Base-by-base conservation (phyloP, 805 yeast species). In the Lipomyces kockii region DNA sequence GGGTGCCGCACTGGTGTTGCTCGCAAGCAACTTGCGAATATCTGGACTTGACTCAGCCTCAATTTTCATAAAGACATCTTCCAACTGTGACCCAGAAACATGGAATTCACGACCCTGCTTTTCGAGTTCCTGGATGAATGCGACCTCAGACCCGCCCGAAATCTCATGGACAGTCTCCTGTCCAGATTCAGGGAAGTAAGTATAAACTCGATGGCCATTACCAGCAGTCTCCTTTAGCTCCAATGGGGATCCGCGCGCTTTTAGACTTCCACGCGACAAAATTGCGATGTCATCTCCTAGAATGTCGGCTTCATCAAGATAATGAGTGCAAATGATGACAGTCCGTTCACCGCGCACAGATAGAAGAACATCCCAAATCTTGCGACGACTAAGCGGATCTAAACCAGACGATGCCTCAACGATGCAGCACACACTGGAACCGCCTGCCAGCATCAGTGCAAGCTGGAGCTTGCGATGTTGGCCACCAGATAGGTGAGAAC, bases 381-480 rank as follows among this genome's bases (percentile, higher is more conserved):
- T 75, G 34, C 79, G 73, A 35, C 79, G 72, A 56, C 76, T 72
- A 7, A 77, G 35, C 11, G 79, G 79, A 74, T 77, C 79, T 46
- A 77, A 63, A 0, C 79, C 79, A 11, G 79, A 77, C 17, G 79
- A 76, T 9, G 76, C 79, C 60, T 77, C 79, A 63, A 77, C 79
- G 53, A 77, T 73, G 51, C 78, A 75, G 61, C 79, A 77, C 3
- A 77, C 70, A 37, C 71, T 69, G 35, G 76, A 71, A 3, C 74
- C 78, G n/a, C 79, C 79, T 20, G 72, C 73, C 70, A 77, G 74
- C 75, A 74, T 75, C 52, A 77, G 71, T 4, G 79, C 79, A 53
- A 77, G 68, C 54, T 77, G 79, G 34, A 77, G 65, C 58, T 77
- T 77, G 43, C 79, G 65, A 61, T 77, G 75, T 61, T 77, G 79